Conservation (phyloP, 768 basidiomycete genomes). For the Neoboletus magnificus region DNA sequence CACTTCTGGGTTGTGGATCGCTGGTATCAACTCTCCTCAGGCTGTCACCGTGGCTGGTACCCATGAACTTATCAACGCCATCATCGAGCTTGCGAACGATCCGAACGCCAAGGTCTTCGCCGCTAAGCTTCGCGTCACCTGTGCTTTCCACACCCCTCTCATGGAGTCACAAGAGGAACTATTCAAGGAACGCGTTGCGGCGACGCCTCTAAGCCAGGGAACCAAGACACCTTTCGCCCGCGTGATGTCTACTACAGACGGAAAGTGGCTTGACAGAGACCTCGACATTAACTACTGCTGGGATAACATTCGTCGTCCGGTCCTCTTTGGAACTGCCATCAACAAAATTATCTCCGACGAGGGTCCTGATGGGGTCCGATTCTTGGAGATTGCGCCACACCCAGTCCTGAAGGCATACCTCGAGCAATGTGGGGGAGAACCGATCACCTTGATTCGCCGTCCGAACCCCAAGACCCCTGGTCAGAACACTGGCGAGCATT, state of each 20-base stretch:
- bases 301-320: constrained; percentile 36
- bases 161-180: constrained; percentile 34
- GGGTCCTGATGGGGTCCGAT: constrained; percentile 25
- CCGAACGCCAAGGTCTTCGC: constrained; percentile 27
- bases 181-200: constrained; percentile 25
- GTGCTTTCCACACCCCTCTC: constrained; percentile 35
- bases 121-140: constrained; percentile 30
- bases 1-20: constrained; percentile 31
- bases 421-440: constrained; percentile 34
- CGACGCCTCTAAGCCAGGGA: constrained; percentile 17
- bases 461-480: constrained; percentile 30
- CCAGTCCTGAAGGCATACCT: constrained; percentile 35
- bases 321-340: constrained; percentile 34
- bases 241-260: constrained; percentile 38
- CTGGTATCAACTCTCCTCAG: constrained; percentile 36
- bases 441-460: constrained; percentile 29
- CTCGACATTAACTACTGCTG: constrained; percentile 32
- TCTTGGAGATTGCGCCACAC: constrained; percentile 34
- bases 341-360: constrained; percentile 30
- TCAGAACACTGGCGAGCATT: constrained; percentile 34
- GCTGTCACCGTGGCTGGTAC: constrained; percentile 36
- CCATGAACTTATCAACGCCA: constrained; percentile 30
- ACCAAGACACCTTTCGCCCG: constrained; percentile 19
- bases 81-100: constrained; percentile 26
- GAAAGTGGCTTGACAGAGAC: constrained; percentile 31